Conservation (phyloP, 768 basidiomycete genomes). For the Cyclocybe aegerita region DNA sequence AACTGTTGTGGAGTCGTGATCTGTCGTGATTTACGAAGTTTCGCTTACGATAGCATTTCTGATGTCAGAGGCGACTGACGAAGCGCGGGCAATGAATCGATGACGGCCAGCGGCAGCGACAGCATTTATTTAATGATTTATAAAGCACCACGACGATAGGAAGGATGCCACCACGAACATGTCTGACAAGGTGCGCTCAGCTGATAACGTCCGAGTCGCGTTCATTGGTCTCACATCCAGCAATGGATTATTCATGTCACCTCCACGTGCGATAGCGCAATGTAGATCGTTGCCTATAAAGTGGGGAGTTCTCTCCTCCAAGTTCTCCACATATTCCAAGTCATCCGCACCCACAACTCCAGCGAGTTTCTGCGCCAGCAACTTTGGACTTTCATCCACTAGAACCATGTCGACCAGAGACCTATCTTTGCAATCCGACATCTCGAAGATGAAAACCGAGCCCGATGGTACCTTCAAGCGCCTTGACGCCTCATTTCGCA, state of each 20-base stretch:
- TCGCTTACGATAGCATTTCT: too few relatives aligned
- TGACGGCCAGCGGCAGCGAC: too few relatives aligned
- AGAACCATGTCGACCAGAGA: slow-evolving; percentile 15
- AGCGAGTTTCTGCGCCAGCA: not conserved
- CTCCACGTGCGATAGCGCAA: slow-evolving; percentile 6
- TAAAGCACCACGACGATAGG: too few relatives aligned
- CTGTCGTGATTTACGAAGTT: too few relatives aligned
- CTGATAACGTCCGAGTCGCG: too few relatives aligned
- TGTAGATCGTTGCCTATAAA: slow-evolving; percentile 1
- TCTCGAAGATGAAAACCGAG: slow-evolving; percentile 51
- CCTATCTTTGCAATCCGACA: slow-evolving; percentile 40
- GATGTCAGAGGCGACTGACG: too few relatives aligned
- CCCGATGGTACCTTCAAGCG: slow-evolving; percentile 71
- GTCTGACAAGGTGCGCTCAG: too few relatives aligned
- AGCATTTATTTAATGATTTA: too few relatives aligned
- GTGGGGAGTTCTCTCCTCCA: not conserved
- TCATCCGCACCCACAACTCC: not conserved
- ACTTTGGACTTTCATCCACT: not conserved
- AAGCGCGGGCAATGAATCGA: too few relatives aligned
- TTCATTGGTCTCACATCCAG: too few relatives aligned
- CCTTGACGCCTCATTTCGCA: slow-evolving; percentile 46
- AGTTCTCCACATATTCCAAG: not conserved
- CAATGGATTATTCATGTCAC: slow-evolving; percentile 2
- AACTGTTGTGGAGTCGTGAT: too few relatives aligned
- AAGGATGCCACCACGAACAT: too few relatives aligned